These are phyloP conservation scores for Tulasnella sp. DNA, from an alignment of 768 basidiomycete species.

Conservation along the genomic window DNA sequence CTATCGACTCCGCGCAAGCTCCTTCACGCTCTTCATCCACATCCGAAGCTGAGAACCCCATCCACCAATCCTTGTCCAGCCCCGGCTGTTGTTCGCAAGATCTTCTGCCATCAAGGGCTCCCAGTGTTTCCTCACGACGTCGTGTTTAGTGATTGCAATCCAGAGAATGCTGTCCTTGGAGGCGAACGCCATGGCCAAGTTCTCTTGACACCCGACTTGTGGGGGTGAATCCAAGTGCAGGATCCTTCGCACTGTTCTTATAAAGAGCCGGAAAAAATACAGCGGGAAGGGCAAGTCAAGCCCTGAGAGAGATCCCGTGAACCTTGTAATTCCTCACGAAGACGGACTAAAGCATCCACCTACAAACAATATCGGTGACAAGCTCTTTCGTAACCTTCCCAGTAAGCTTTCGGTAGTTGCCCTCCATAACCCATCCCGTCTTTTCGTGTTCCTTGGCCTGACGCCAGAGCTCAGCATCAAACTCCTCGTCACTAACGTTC, in stretches of 20 bases:
- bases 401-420: constrained; percentile 7
- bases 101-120: neutral
- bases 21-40: constrained; percentile 1
- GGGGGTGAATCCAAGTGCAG: constrained; percentile 5
- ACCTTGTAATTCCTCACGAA: neutral
- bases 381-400: neutral
- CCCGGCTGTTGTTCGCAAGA: neutral
- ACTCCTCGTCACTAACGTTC: neutral
- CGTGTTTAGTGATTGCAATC: neutral
- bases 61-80: neutral
- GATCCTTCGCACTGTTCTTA: constrained; percentile 7
- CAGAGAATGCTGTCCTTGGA: neutral
- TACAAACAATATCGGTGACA: constrained; percentile 7
- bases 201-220: neutral
- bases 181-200: constrained; percentile 3
- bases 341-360: neutral
- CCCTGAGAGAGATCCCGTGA: neutral
- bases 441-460: neutral
- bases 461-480: neutral
- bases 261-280: neutral
- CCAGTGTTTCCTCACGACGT: neutral
- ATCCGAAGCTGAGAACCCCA: neutral
- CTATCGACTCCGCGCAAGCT: neutral
- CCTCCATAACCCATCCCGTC: constrained; percentile 15
- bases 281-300: constrained; percentile 1